Base-by-base conservation (phyloP, 129 eudicot genomes). In the Gnaphalium uliginosum region DNA sequence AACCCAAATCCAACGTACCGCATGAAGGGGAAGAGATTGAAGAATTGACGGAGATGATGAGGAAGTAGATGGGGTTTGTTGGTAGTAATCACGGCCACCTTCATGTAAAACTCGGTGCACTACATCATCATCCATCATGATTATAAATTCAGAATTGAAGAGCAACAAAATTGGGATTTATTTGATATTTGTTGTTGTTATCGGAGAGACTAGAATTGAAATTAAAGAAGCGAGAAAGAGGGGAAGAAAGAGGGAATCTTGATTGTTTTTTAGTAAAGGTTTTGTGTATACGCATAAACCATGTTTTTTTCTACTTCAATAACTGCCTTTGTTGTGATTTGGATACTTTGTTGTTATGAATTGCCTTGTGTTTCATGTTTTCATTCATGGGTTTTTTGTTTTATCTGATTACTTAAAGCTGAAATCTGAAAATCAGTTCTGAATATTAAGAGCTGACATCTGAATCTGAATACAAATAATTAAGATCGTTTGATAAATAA, bases 1-100 rank as follows among this genome's bases (percentile, higher is more conserved):
- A 23, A 35, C 6, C 58, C 58, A 32, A 29, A 54, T 54, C 43
- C 50, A 59, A 24, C 83, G 69, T 79, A 95, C 99, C 97, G 86
- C 99, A 43, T 95, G 97, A 50, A 91, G 92, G 77, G 99, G 97
- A 26, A 95, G 97, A 21, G 97, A 95, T 78, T 95, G 99, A 56
- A 95, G 97, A 54, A 95, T 95, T 14, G 99, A 95, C 8, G 98
- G 84, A 5, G 98, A 87, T 27, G 98, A 88, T 3, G 97, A 83
- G 5, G 96, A 91, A 54, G 97, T 85, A 61, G 99, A 87, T 15
- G 99, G 89, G 68, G 89, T 83, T 72, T 90, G 93, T 41, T 88
- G 96, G 58, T 84, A 88, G 74, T 82, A 95, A 85, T 95, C 99
- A 8, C 99, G 85, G 9, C 97, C 99, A 68, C 97, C 99, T 81